These are phyloP conservation scores for Priceomyces fermenticarens DNA, from an alignment of 805 yeast genomes.

Conservation along the genomic window DNA sequence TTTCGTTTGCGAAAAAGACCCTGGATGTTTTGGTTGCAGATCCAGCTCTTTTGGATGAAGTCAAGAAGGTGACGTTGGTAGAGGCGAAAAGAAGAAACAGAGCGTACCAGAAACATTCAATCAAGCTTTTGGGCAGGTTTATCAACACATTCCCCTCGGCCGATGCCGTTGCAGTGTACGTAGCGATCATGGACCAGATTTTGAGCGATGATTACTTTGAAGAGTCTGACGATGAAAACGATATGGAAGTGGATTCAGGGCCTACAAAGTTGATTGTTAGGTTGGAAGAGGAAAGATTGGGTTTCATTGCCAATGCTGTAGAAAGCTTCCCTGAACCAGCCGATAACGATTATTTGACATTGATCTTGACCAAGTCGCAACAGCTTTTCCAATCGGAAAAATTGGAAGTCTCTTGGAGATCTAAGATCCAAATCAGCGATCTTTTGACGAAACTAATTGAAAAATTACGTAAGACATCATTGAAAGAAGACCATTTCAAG, in stretches of 20 bases:
- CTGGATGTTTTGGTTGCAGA: constrained; percentile 28
- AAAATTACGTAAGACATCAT: constrained; percentile 2
- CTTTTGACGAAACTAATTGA: constrained; percentile 23
- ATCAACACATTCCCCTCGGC: constrained; percentile 30
- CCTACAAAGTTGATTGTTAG: constrained; percentile 42
- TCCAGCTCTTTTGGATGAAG: constrained; percentile 27
- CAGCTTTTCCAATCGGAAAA: constrained; percentile 20
- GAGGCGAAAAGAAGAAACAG: constrained; percentile 70
- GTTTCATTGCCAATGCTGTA: constrained; percentile 34
- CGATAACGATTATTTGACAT: constrained; percentile 15
- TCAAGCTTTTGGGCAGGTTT: constrained; percentile 53
- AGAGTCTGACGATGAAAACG: constrained; percentile 28
- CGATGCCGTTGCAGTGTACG: constrained; percentile 36
- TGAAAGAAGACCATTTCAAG: constrained; percentile 8
- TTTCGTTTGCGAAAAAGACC: constrained; percentile 51
- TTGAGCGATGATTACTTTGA: constrained; percentile 39
- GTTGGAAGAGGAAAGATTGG: constrained; percentile 47
- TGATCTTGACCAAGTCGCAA: constrained; percentile 20
- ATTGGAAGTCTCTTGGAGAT: constrained; percentile 57
- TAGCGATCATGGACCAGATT: constrained; percentile 29
- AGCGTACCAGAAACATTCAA: constrained; percentile 56
- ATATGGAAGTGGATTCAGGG: constrained; percentile 23
- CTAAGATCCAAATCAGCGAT: constrained; percentile 47
- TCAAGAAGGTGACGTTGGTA: constrained; percentile 44
- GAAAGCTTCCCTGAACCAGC: constrained; percentile 18